A percentile compares a stretch with the other conserved stretches of the same genome.
phyloP scores from a whole-genome alignment of 129 eudicot species.

The Escallonia herrerae region DNA sequence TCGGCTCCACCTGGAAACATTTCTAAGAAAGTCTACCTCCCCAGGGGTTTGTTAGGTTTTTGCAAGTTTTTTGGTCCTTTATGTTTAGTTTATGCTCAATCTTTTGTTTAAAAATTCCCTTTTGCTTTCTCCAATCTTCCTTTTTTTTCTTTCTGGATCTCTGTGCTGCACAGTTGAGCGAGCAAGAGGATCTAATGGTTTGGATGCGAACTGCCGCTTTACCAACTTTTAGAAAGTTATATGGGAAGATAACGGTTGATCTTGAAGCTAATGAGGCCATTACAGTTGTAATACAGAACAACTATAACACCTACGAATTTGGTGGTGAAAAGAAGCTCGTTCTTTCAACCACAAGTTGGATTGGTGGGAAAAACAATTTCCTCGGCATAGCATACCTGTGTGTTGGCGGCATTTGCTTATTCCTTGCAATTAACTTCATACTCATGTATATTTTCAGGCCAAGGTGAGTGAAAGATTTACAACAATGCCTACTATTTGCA shows the following conservation, averaged over 20 bases:
- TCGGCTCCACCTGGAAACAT: no score
- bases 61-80: no score
- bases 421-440: constrained; percentile 44
- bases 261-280: constrained; percentile 51
- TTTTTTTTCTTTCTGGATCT: background rate
- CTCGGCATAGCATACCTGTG: constrained; percentile 53
- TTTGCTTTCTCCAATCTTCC: background rate
- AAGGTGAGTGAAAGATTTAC: constrained; percentile 26
- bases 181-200: constrained; percentile 88
- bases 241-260: constrained; percentile 62
- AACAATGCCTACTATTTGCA: background rate
- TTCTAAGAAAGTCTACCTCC: no score
- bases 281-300: constrained; percentile 57
- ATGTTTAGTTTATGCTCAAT: no score
- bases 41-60: no score
- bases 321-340: constrained; percentile 62
- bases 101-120: background rate
- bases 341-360: constrained; percentile 77
- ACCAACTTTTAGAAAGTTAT: constrained; percentile 73
- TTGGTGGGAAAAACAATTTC: constrained; percentile 72
- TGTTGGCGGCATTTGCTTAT: constrained; percentile 61
- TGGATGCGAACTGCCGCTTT: constrained; percentile 94
- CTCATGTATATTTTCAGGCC: constrained; percentile 56
- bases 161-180: constrained; percentile 38
- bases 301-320: constrained; percentile 71